These are phyloP conservation scores for Nicotiana obtusifolia DNA, from an alignment of 257 asterid genomes.

Conservation along the genomic window DNA sequence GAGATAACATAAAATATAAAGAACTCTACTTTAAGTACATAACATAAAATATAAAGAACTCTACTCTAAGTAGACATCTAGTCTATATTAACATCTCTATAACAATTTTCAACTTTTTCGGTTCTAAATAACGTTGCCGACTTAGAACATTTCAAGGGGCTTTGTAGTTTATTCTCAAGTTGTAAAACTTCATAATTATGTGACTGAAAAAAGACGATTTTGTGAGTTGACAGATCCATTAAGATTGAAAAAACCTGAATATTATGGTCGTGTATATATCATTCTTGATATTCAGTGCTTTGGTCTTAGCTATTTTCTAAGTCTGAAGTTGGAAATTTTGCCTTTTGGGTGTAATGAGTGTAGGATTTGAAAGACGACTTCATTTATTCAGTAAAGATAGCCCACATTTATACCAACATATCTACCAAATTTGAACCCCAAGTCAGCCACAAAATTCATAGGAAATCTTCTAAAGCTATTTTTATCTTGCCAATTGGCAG, in stretches of 20 bases:
- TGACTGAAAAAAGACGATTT: background rate
- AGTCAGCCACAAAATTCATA: background rate
- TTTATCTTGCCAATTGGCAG: background rate
- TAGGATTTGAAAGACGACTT: background rate
- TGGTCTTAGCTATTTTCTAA: conserved; percentile 1
- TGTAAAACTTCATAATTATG: background rate
- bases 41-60: too few species aligned
- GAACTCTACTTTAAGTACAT: too few species aligned
- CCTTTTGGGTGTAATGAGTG: background rate
- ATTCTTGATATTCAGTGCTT: background rate
- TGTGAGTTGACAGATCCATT: background rate
- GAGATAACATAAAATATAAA: too few species aligned
- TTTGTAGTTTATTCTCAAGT: background rate
- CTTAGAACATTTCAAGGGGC: background rate
- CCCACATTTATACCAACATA: background rate
- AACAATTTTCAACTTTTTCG: background rate
- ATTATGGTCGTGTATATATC: background rate
- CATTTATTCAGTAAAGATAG: background rate
- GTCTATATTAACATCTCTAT: background rate
- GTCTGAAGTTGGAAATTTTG: background rate
- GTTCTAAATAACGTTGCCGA: conserved; percentile 1
- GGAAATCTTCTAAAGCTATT: background rate
- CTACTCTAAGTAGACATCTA: too few species aligned
- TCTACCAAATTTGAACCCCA: background rate
- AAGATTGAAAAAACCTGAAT: background rate